These are phyloP conservation scores for Nepenthes mirabilis DNA, from an alignment of 148 eudicot species.

Conservation along the genomic window DNA sequence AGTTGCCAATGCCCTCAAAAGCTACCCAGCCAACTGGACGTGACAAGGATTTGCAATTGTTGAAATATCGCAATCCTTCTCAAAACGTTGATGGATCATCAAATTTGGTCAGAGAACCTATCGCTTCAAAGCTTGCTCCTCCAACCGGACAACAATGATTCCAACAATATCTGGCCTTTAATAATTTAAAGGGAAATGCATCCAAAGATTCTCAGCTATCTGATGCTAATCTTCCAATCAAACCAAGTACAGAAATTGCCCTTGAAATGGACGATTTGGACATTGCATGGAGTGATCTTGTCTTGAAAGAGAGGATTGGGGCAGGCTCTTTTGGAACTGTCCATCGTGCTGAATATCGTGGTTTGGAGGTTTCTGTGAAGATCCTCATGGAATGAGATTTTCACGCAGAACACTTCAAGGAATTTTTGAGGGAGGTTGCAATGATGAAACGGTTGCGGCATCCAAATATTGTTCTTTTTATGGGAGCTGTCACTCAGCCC, in stretches of 20 bases:
- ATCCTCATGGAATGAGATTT: conserved; percentile 91
- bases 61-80: conserved; percentile 22
- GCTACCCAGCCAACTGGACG: conserved; percentile 26
- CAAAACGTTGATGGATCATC: conserved; percentile 19
- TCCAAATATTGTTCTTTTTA: conserved; percentile 33
- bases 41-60: conserved; percentile 26
- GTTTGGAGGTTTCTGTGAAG: conserved; percentile 94
- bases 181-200: conserved; percentile 17
- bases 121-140: conserved; percentile 27
- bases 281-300: conserved; percentile 90
- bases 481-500: no score
- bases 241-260: conserved; percentile 32
- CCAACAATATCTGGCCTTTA: conserved; percentile 11
- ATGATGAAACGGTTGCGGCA: conserved; percentile 87
- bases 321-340: conserved; percentile 98
- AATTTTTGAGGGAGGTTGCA: conserved; percentile 86
- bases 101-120: conserved; percentile 20
- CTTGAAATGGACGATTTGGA: conserved; percentile 73
- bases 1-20: conserved; percentile 11
- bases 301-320: conserved; percentile 73
- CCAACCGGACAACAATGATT: conserved; percentile 20
- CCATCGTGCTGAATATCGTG: conserved; percentile 94
- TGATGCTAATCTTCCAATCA: conserved; percentile 31
- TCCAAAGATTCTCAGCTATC: conserved; percentile 21
- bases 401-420: conserved; percentile 62